These are phyloP conservation scores for Chlorella sp. DNA, from an alignment of 139 green algal genomes.

Conservation along the genomic window DNA sequence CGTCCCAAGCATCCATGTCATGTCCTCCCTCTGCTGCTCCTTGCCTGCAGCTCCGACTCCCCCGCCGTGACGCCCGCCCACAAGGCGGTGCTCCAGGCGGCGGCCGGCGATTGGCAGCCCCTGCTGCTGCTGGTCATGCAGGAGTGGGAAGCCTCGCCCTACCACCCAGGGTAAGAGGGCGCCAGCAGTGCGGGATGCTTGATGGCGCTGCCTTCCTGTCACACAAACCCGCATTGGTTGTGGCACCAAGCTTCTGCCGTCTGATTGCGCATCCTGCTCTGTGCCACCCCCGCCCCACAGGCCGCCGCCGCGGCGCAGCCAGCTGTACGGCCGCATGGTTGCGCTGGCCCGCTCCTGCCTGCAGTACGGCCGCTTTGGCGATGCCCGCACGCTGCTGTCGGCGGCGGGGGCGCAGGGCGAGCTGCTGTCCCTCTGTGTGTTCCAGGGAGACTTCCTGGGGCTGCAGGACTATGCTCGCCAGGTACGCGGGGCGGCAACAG, in stretches of 20 bases:
- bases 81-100: slow-evolving; percentile 43
- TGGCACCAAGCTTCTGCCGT: neutral
- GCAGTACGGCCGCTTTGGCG: slow-evolving; percentile 53
- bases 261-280: neutral
- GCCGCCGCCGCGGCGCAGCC: slow-evolving; percentile 36
- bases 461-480: slow-evolving; percentile 39
- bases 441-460: slow-evolving; percentile 63
- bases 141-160: slow-evolving; percentile 50
- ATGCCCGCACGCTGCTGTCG: slow-evolving; percentile 48
- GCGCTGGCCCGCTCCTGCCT: slow-evolving; percentile 51
- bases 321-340: slow-evolving; percentile 44
- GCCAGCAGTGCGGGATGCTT: neutral
- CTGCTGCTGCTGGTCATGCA: slow-evolving; percentile 36
- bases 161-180: slow-evolving; percentile 43
- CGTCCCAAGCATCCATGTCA: too few species aligned
- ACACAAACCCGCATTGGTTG: neutral
- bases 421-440: slow-evolving; percentile 61
- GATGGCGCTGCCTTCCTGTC: neutral
- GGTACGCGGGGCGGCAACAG: neutral
- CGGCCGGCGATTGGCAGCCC: slow-evolving; percentile 53
- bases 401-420: slow-evolving; percentile 60
- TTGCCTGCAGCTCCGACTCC: slow-evolving; percentile 26
- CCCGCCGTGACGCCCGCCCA: slow-evolving; percentile 22
- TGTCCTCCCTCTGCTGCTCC: neutral
- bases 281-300: slow-evolving; percentile 13